phyloP scores from a whole-genome alignment of 768 basidiomycete genomes.

The Suillus luteus region DNA sequence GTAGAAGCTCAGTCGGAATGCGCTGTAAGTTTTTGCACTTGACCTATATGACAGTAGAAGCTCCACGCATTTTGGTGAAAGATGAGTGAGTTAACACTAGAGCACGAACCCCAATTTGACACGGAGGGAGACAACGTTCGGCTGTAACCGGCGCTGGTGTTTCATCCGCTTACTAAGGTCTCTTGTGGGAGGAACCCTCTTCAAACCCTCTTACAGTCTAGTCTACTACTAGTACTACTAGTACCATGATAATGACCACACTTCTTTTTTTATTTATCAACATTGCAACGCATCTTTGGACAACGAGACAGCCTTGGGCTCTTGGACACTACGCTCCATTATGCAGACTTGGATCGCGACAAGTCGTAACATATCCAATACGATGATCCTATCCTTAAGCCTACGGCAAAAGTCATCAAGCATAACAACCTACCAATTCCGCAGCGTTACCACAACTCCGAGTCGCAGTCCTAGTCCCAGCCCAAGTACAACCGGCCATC shows the following conservation, averaged over 20 bases:
- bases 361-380: too few species aligned
- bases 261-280: neutral
- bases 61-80: neutral
- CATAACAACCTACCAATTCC: neutral
- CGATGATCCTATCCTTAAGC: neutral
- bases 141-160: too few species aligned
- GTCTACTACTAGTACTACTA: too few species aligned
- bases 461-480: neutral
- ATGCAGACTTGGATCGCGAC: neutral
- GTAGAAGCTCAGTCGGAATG: neutral
- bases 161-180: neutral
- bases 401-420: too few species aligned
- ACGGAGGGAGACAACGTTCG: too few species aligned
- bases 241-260: neutral
- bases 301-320: neutral
- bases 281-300: neutral
- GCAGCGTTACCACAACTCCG: neutral
- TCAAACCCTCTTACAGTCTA: neutral
- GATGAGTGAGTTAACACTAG: too few species aligned
- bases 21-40: conserved; percentile 91
- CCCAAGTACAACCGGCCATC: neutral
- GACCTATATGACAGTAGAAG: conserved; percentile 77
- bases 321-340: neutral
- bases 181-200: neutral
- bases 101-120: too few species aligned